Conservation (phyloP, 306 rosid genomes). For the Luffa aegyptiaca region DNA sequence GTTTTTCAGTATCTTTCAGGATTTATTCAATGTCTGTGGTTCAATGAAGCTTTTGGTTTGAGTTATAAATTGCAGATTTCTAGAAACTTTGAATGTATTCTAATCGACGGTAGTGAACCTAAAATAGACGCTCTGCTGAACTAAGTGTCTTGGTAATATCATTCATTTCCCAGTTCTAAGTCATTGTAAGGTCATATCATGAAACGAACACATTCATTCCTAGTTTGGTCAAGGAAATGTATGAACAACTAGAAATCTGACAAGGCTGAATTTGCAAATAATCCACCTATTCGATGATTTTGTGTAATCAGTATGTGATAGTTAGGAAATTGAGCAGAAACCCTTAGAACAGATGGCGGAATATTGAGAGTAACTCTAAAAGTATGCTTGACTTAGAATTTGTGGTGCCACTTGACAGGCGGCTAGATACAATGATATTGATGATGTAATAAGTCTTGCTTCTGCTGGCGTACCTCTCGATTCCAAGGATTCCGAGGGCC, state of each 20-base stretch:
- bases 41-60: background rate
- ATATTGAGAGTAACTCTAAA: background rate
- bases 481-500: conserved; percentile 60
- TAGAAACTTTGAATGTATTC: background rate
- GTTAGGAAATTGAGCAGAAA: background rate
- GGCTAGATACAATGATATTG: conserved; percentile 63
- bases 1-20: background rate
- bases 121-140: background rate
- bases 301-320: background rate
- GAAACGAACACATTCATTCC: background rate
- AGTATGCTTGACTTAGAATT: background rate
- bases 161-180: background rate
- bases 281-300: background rate
- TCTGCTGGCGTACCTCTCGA: conserved; percentile 48
- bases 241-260: background rate
- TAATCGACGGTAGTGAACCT: background rate
- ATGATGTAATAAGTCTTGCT: conserved; percentile 45
- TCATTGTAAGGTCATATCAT: background rate
- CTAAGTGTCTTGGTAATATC: background rate
- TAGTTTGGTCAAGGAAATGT: background rate
- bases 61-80: background rate
- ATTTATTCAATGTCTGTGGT: background rate
- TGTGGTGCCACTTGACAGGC: conserved; percentile 29
- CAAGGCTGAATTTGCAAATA: background rate
- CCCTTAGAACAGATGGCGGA: background rate